Base-by-base conservation (phyloP, 2,329 filamentous ascomycete species). In the Aureobasidium melanogenum region DNA sequence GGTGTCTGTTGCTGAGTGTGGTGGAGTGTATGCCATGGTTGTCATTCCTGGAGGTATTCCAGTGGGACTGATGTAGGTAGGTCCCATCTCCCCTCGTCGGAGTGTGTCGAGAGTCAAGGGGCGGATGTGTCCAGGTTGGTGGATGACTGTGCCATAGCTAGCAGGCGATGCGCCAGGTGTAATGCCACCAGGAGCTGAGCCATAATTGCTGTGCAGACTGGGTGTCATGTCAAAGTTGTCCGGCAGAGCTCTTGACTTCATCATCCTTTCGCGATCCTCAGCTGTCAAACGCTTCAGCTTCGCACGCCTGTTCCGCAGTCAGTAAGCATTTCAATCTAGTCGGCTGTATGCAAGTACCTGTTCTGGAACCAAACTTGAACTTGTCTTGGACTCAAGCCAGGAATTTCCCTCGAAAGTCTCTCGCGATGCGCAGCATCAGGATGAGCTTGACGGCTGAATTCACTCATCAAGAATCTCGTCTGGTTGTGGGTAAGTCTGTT, bases 321-420 rank as follows among this genome's bases (percentile, higher is more conserved):
- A 56, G 39, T 56, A 15, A 3, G 47, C 10, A 15, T 39, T 2
- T 24, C 48, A 32, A 66, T 64, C 57, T 55, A 61, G 5, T 32
- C 60, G 34, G 60, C 39, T 46, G 28, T 51, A 43, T 36, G 63
- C 65, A 70, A 81, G 68, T 82, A 96, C 92, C 92, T 85, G 75
- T 97, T 97, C 75, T 97, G 92, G 75, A 97, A 97, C 93, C 92
- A 97, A 54, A 97, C 92, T 74, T 97, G 92, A 26, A 97, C 93
- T 72, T 97, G 92, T 64, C 92, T 85, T 39, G 92, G 90, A 69
- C 89, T 96, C 52, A 97, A 77, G 0, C 92, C 93, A 34, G 93
- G 92, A 48, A 97, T 97, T 72, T 97, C 91, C 65, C 88, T 81
- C 4, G 92, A 93, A 39, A 97, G 79, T 50, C 91, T 83, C 72